phyloP scores from a whole-genome alignment of 352 stramenopile genomes.

The Phytophthora cactorum region DNA sequence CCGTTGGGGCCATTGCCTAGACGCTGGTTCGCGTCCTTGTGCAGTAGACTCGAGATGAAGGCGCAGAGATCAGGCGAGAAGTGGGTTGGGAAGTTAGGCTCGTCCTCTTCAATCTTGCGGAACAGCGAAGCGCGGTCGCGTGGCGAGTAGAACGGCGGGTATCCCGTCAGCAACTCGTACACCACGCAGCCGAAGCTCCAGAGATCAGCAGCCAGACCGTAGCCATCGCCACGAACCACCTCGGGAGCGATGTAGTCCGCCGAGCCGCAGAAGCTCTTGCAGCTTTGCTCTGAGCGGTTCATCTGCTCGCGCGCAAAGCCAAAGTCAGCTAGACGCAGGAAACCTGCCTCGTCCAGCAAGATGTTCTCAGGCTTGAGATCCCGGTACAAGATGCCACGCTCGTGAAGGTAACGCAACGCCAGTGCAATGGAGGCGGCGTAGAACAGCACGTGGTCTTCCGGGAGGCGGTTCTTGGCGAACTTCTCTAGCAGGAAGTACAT shows the following conservation, averaged over 20 bases:
- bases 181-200: conserved; percentile 93
- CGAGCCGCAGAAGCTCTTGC: conserved; percentile 84
- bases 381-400: conserved; percentile 83
- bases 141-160: conserved; percentile 93
- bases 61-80: conserved; percentile 72
- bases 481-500: conserved; percentile 95
- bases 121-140: conserved; percentile 94
- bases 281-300: conserved; percentile 58
- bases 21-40: conserved; percentile 66
- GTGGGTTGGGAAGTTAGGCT: conserved; percentile 93
- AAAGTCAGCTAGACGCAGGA: conserved; percentile 87
- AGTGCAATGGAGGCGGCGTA: conserved; percentile 97
- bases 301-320: conserved; percentile 74
- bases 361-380: conserved; percentile 94
- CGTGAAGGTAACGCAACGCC: conserved; percentile 91
- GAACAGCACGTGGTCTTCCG: conserved; percentile 93
- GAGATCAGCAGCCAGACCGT: conserved; percentile 78
- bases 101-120: conserved; percentile 94
- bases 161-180: conserved; percentile 85
- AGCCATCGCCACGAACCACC: conserved; percentile 73
- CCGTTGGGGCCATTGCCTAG: conserved; percentile 60
- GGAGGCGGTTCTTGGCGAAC: conserved; percentile 92
- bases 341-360: conserved; percentile 90
- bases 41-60: conserved; percentile 65
- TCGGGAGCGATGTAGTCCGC: conserved; percentile 89